phyloP scores from a whole-genome alignment of 2,329 filamentous ascomycete genomes.

The Aspergillus thermomutatus region DNA sequence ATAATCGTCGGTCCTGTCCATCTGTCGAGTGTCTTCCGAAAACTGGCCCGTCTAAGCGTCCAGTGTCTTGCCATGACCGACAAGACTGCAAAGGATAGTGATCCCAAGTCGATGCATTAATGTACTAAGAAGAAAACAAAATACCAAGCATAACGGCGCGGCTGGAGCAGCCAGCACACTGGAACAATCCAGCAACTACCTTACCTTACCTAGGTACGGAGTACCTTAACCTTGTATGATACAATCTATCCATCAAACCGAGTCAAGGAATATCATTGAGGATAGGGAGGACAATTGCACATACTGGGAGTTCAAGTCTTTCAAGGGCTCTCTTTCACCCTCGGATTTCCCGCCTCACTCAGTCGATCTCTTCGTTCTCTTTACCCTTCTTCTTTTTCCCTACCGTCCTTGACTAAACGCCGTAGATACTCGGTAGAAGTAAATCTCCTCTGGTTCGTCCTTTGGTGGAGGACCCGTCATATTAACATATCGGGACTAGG shows the following conservation, averaged over 20 bases:
- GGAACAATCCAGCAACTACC: background rate
- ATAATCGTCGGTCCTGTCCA: background rate
- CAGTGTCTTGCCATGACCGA: background rate
- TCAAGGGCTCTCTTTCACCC: background rate
- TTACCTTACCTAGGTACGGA: background rate
- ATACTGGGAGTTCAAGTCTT: background rate
- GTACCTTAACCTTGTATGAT: background rate
- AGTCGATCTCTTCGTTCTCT: background rate
- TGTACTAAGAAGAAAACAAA: background rate
- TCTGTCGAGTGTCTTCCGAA: background rate
- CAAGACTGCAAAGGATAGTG: too few species aligned
- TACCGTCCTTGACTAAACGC: background rate
- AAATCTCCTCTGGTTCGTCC: constrained; percentile 22
- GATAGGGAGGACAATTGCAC: background rate
- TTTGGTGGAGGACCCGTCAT: constrained; percentile 39
- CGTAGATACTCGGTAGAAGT: background rate
- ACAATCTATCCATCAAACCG: background rate
- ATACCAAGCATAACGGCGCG: background rate
- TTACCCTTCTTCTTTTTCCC: background rate
- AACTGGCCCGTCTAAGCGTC: background rate
- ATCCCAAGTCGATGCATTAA: too few species aligned
- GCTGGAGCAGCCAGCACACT: background rate
- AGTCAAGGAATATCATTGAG: background rate
- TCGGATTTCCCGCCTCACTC: background rate
- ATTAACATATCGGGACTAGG: constrained; percentile 42